Evolutionary conservation across 139 green algal species (phyloP), one percentile per base, ranked within the genome.

Genomic region (Tetraselmis chui): DNA sequence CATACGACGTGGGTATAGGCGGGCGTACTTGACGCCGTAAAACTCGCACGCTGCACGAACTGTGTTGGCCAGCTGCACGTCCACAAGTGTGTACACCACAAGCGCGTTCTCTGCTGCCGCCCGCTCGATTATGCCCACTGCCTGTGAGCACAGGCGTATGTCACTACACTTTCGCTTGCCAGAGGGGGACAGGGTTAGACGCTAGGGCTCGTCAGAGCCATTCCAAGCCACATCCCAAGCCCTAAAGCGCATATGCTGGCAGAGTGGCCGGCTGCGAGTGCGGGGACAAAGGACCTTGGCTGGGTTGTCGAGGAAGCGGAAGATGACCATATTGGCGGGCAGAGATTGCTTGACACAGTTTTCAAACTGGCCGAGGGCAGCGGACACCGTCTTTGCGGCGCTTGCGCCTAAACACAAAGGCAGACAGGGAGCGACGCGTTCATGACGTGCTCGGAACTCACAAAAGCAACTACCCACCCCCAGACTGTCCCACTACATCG

Each of bases 311-410:
- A 91, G 31, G 78, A 91, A 91, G 0, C 88, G 86, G 79, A 85
- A 89, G 1, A 93, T 79, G n/a, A 89, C 77, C 32, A 93, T 76
- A 67, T 87, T 89, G 23, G 89, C 87, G 27, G 89, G 89, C 59
- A 74, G 59, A 25, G 28, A 31, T 0, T 83, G 85, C 2, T 89
- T 83, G 32, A 86, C 86, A 24, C 82, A 82, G 31, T 80, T 23
- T 76, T 91, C 88, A 32, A 93, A 93, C 83, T 93, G 89, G 28
- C 83, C 85, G 31, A 93, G 80, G 0, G 89, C 89, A 24, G 88
- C 89, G 23, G 81, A 83, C 22, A 89, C 85, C 0, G 89, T 89
- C 80, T 86, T 84, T 23, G 89, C 88, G 0, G 89, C 89, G 59
- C 85, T 89, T 78, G 90, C 87, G 28, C 88, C 88, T n/a, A n/a